Evolutionary conservation across 169 alveolate genomes (phyloP).

Genomic region (Plasmodium billcollinsi): DNA sequence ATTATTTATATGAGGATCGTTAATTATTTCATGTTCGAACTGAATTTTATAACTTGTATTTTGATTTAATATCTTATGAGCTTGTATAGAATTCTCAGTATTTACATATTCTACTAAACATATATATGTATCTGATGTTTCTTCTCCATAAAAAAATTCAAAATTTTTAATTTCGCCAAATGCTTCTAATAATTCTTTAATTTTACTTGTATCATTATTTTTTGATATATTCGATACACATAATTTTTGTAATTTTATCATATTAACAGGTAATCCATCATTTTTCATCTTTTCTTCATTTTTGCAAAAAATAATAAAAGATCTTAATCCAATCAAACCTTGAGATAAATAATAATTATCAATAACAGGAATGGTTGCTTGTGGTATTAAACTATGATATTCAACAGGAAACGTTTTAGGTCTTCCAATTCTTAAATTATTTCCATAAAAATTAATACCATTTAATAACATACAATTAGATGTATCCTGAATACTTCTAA

Average conservation of each 20-base stretch:
- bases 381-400: constrained; percentile 71
- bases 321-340: constrained; percentile 60
- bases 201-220: constrained; percentile 36
- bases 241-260: constrained; percentile 55
- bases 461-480: constrained; percentile 83
- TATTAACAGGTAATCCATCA: constrained; percentile 77
- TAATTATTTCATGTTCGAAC: constrained; percentile 79
- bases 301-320: constrained; percentile 36
- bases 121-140: constrained; percentile 46
- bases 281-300: constrained; percentile 72
- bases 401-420: constrained; percentile 84
- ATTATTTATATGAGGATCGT: constrained; percentile 77
- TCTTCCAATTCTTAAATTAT: constrained; percentile 82
- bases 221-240: constrained; percentile 58
- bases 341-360: constrained; percentile 64
- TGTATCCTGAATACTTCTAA: constrained; percentile 94
- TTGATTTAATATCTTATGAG: constrained; percentile 81
- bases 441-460: constrained; percentile 79
- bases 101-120: constrained; percentile 79
- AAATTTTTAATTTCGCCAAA: constrained; percentile 36
- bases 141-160: constrained; percentile 62
- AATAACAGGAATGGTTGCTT: constrained; percentile 74
- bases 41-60: constrained; percentile 80
- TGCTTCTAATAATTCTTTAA: constrained; percentile 46
- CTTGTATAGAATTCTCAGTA: constrained; percentile 80